A percentile compares a stretch with the other conserved stretches of the same genome.
These are phyloP conservation scores for Apiospora sp. DNA, from an alignment of 2,329 filamentous ascomycete species.

Conservation along the genomic window DNA sequence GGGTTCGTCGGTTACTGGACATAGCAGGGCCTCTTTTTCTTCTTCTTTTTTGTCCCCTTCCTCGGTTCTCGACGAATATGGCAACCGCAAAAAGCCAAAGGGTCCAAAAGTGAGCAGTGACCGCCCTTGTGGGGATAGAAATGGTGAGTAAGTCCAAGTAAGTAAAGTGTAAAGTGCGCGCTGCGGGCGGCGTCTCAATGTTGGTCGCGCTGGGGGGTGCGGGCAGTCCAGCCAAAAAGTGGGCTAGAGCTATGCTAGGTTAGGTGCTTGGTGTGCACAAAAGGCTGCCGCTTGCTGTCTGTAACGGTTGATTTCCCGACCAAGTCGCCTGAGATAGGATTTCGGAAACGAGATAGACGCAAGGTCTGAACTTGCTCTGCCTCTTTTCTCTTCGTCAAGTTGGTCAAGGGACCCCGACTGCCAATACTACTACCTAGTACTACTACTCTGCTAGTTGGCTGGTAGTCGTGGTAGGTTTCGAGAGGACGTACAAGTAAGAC, in stretches of 20 bases:
- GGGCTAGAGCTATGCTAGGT: not conserved
- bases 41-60: not conserved
- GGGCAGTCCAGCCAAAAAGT: constrained; percentile 17
- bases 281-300: not conserved
- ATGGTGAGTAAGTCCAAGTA: constrained; percentile 19
- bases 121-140: constrained; percentile 19
- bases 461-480: not conserved
- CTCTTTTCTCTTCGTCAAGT: not conserved
- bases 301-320: constrained; percentile 1
- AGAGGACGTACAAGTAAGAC: not conserved
- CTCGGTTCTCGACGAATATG: constrained; percentile 21
- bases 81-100: constrained; percentile 19
- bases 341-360: not conserved
- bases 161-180: constrained; percentile 19
- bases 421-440: not conserved
- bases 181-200: constrained; percentile 3
- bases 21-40: constrained; percentile 8
- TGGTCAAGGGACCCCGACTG: constrained; percentile 10
- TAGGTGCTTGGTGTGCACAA: not conserved
- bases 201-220: constrained; percentile 21
- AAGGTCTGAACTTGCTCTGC: not conserved
- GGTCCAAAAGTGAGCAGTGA: constrained; percentile 19
- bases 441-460: not conserved
- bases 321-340: not conserved
- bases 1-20: constrained; percentile 22